Evolutionary conservation across 108 stramenopile genomes (phyloP).

Genomic region (Skeletonema costatum): DNA sequence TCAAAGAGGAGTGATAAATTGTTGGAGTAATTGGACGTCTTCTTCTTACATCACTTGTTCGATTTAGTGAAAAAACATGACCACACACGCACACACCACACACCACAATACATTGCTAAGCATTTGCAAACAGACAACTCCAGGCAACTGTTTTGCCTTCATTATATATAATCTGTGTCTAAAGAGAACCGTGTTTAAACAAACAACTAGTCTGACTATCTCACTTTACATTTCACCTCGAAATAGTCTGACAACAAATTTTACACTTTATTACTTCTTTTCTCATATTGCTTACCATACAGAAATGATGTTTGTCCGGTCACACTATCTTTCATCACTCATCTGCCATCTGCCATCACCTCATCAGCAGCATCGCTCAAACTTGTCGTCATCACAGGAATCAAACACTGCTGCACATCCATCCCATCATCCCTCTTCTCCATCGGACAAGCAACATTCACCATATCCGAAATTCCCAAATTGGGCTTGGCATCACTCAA

Average conservation of each 20-base stretch:
- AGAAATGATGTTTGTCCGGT: too few relatives aligned
- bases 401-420: slow-evolving; percentile 26
- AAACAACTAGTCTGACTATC: neutral
- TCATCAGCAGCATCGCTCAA: neutral
- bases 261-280: too few relatives aligned
- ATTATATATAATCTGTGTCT: neutral
- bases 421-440: slow-evolving; percentile 27
- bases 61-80: neutral
- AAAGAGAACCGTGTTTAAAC: neutral
- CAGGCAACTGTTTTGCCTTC: slow-evolving; percentile 1
- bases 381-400: slow-evolving; percentile 1
- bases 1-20: slow-evolving; percentile 2
- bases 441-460: slow-evolving; percentile 33
- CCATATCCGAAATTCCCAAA: slow-evolving; percentile 48
- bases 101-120: slow-evolving; percentile 5
- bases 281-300: neutral
- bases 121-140: neutral
- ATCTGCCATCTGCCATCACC: neutral
- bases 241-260: too few relatives aligned
- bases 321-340: neutral
- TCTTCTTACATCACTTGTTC: neutral
- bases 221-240: too few relatives aligned
- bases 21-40: slow-evolving; percentile 5
- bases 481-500: slow-evolving; percentile 45
- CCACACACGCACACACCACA: neutral